Conservation (phyloP, 2,329 filamentous ascomycete genomes). For the Neopestalotiopsis sp. region DNA sequence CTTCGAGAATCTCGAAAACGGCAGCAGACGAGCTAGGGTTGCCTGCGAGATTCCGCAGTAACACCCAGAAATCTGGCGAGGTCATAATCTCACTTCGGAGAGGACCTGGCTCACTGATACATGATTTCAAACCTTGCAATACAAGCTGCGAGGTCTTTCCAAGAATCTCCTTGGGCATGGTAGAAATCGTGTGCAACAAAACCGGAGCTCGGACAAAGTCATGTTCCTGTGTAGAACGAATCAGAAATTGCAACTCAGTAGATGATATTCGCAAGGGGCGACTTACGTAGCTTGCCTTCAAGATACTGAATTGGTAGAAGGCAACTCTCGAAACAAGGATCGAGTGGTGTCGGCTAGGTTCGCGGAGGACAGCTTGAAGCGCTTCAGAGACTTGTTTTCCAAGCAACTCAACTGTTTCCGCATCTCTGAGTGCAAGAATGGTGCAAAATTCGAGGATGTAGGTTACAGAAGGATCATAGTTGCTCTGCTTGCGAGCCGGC, state of each 20-base stretch:
- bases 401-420: constrained; percentile 72
- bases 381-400: constrained; percentile 82
- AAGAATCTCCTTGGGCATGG: constrained; percentile 78
- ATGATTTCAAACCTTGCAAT: constrained; percentile 78
- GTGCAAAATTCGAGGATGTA: constrained; percentile 94
- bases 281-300: constrained; percentile 84
- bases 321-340: constrained; percentile 84
- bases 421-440: constrained; percentile 77
- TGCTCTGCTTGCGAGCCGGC: constrained; percentile 55
- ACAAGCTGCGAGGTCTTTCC: constrained; percentile 78
- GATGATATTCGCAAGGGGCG: neutral
- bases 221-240: constrained; percentile 66
- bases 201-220: constrained; percentile 93
- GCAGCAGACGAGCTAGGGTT: constrained; percentile 73
- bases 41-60: constrained; percentile 76
- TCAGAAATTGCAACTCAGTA: neutral
- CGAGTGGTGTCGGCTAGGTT: constrained; percentile 78
- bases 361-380: constrained; percentile 81
- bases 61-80: constrained; percentile 96
- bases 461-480: constrained; percentile 85
- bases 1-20: constrained; percentile 88
- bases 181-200: constrained; percentile 88
- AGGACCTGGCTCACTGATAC: constrained; percentile 77
- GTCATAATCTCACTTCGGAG: constrained; percentile 92
- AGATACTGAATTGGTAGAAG: constrained; percentile 83